Evolutionary conservation across 768 basidiomycete genomes (phyloP), one percentile per base, ranked within the genome.

Genomic region (Boletus speciosus): DNA sequence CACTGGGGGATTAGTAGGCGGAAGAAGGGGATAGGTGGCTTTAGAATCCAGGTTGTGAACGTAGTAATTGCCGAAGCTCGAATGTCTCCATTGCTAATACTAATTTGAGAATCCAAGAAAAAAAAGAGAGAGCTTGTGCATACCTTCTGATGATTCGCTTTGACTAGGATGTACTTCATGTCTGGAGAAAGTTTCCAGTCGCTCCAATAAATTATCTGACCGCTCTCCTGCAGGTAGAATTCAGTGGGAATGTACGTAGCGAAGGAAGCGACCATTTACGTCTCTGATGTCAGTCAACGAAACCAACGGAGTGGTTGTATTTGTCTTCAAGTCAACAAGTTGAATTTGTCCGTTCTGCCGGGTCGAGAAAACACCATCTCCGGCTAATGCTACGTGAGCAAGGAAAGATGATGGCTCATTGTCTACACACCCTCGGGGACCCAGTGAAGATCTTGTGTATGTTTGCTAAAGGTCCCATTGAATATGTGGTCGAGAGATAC

Each of bases 71-170:
- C 90, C 88, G 65, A 87, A 87, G 52, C 83, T 85, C 6, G 94
- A 97, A 70, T 88, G 81, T 43, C 97, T 84, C 97, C 97, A 99
- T 86, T 95, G 91, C 87, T 94, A 58, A 34, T 37, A 14, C n/a
- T 40, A 9, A 29, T 62, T 51, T 29, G 49, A 65, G 45, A 55
- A 34, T 29, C 14, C 2, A 21, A 5, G 25, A 32, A 52, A 51
- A 32, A 16, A 40, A 2, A 43, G 8, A 21, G 6, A 41, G 27
- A 48, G 12, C 5, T 27, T 32, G 19, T 36, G 58, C 68, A 48
- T 55, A 85, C 93, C 79, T 97, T 95, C 52, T 72, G 71, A 61
- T 82, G 72, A 65, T 91, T 77, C 0, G 91, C 76, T 66, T 90
- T 86, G 48, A 99, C 73, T 19, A 98, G 81, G 47, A 98, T 78